A percentile compares a stretch with the other conserved stretches of the same genome.
Conservation (phyloP, 768 basidiomycete genomes). For the Boletus huronensis region DNA sequence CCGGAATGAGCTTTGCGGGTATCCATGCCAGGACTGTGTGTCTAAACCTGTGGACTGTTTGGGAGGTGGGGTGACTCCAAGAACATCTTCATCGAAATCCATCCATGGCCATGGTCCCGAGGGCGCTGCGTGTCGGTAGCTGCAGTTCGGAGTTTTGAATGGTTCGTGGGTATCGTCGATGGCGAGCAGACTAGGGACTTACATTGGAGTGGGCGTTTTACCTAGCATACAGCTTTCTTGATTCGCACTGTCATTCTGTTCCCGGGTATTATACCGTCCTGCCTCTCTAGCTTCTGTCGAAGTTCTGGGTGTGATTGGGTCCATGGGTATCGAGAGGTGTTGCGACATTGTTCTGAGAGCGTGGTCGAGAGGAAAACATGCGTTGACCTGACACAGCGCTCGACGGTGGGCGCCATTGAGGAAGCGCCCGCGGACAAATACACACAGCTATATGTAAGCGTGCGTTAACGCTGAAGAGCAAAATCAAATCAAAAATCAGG, state of each 20-base stretch:
- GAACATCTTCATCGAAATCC: slow-evolving; percentile 34
- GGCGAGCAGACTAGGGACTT: neutral
- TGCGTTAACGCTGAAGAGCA: neutral
- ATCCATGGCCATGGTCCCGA: slow-evolving; percentile 44
- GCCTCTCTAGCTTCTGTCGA: neutral
- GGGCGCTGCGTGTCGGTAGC: slow-evolving; percentile 37
- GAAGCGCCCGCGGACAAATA: slow-evolving; percentile 10
- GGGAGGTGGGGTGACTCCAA: neutral
- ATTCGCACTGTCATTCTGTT: neutral
- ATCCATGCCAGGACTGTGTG: slow-evolving; percentile 18
- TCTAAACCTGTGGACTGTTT: neutral
- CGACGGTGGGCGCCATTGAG: neutral
- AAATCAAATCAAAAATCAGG: too few relatives aligned
- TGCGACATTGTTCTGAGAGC: slow-evolving; percentile 8
- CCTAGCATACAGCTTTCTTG: slow-evolving; percentile 1
- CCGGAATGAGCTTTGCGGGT: slow-evolving; percentile 29
- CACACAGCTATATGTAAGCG: neutral
- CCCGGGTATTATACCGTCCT: neutral
- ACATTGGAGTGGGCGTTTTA: slow-evolving; percentile 24
- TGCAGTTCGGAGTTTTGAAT: slow-evolving; percentile 4
- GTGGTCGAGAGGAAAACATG: slow-evolving; percentile 3
- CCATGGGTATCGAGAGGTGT: slow-evolving; percentile 23
- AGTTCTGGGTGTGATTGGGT: neutral
- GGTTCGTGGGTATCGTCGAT: neutral
- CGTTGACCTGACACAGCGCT: neutral